A percentile compares a stretch with the other conserved stretches of the same genome.
phyloP scores from a whole-genome alignment of 176 grass and related monocot species.

The Microstegium vimineum region DNA sequence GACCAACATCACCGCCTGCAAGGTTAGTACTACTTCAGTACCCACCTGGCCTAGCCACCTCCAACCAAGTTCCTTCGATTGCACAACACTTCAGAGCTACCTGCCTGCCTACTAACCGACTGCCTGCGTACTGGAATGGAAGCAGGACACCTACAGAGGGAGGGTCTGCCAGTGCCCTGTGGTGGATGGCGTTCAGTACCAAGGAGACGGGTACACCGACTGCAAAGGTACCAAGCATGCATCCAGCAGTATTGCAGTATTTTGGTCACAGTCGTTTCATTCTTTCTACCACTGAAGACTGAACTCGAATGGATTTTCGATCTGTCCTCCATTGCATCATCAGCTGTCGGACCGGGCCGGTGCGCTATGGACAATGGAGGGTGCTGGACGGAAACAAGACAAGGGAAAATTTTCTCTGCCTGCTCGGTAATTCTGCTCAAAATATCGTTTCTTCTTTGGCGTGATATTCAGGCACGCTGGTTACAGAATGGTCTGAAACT shows the following conservation, averaged over 20 bases:
- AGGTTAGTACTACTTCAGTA: conserved; percentile 44
- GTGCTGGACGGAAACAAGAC: conserved; percentile 66
- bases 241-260: background rate
- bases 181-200: conserved; percentile 60
- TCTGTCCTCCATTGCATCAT: background rate
- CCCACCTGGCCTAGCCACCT: background rate
- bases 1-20: conserved; percentile 73
- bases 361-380: conserved; percentile 77
- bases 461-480: background rate
- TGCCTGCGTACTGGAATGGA: background rate
- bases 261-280: background rate
- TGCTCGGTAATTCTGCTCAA: conserved; percentile 45
- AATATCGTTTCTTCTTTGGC: background rate
- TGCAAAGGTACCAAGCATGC: conserved; percentile 52
- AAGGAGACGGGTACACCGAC: conserved; percentile 74
- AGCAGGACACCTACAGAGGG: conserved; percentile 88
- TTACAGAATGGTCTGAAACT: background rate
- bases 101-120: background rate
- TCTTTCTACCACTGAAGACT: background rate
- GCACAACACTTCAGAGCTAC: background rate
- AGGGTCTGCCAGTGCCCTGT: conserved; percentile 74
- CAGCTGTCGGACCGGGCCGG: conserved; percentile 77
- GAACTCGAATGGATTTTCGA: background rate
- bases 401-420: conserved; percentile 62
- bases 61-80: background rate